A percentile compares a stretch with the other conserved stretches of the same genome.
These are phyloP conservation scores for Verbena officinalis DNA, from an alignment of 257 asterid genomes.

Conservation along the genomic window DNA sequence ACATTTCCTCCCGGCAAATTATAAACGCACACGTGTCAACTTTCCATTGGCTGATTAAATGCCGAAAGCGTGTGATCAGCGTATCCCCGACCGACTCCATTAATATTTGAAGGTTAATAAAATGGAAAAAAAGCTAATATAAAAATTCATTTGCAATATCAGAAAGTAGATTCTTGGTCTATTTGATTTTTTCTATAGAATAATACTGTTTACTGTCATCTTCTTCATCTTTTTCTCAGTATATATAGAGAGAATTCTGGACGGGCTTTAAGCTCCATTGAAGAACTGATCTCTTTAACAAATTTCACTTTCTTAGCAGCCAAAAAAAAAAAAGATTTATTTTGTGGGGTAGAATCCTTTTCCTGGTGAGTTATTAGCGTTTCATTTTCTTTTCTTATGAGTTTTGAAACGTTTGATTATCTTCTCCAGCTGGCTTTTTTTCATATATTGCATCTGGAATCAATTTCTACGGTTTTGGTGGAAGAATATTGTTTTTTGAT, in stretches of 20 bases:
- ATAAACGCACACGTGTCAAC: slow-evolving; percentile 26
- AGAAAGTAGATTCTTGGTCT: slow-evolving; percentile 45
- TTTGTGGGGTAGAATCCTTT: background rate
- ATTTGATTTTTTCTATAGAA: slow-evolving; percentile 14
- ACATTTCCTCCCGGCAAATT: slow-evolving; percentile 26
- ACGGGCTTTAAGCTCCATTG: background rate
- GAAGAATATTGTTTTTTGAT: background rate
- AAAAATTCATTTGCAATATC: slow-evolving; percentile 6
- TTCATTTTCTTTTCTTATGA: background rate
- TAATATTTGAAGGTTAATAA: too few relatives aligned
- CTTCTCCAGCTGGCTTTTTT: background rate
- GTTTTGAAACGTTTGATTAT: background rate
- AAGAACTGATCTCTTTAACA: background rate
- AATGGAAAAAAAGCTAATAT: too few relatives aligned
- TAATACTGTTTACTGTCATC: background rate
- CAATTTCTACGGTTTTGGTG: background rate
- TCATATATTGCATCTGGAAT: too few relatives aligned
- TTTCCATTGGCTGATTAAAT: slow-evolving; percentile 12
- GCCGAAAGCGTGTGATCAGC: slow-evolving; percentile 36
- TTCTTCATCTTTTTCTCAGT: background rate
- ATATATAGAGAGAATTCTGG: slow-evolving; percentile 15
- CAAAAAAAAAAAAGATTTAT: slow-evolving; percentile 4
- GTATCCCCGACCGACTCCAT: slow-evolving; percentile 11
- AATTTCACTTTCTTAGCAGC: background rate
- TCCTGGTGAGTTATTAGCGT: slow-evolving; percentile 22